Evolutionary conservation across 2,329 filamentous ascomycete genomes (phyloP).

Genomic region (Ascochyta clinopodiicola): DNA sequence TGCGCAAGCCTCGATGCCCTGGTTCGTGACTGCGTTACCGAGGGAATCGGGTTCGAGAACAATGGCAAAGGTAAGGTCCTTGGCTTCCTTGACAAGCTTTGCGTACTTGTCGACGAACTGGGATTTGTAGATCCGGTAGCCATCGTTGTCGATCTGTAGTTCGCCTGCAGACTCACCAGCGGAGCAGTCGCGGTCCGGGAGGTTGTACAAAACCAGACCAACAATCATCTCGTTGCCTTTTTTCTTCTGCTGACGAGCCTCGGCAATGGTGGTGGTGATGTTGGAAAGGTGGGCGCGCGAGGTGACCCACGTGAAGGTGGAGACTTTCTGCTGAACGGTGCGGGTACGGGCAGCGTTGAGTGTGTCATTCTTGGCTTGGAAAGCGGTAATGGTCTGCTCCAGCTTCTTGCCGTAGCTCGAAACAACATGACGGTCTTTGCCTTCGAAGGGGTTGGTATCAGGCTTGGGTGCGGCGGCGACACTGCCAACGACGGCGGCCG

Average conservation of each 20-base stretch:
- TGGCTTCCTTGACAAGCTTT: slow-evolving; percentile 30
- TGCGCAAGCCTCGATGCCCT: slow-evolving; percentile 29
- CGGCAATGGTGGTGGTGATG: slow-evolving; percentile 29
- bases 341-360: slow-evolving; percentile 37
- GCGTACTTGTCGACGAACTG: slow-evolving; percentile 39
- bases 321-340: slow-evolving; percentile 35
- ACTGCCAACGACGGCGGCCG: slow-evolving; percentile 26
- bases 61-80: slow-evolving; percentile 38
- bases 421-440: slow-evolving; percentile 34
- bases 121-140: slow-evolving; percentile 34
- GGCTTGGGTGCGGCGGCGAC: slow-evolving; percentile 25
- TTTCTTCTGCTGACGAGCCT: slow-evolving; percentile 31
- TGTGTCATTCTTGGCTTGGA: slow-evolving; percentile 30
- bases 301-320: slow-evolving; percentile 38
- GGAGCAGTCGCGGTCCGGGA: slow-evolving; percentile 90
- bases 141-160: slow-evolving; percentile 69
- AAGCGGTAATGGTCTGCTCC: slow-evolving; percentile 33
- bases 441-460: slow-evolving; percentile 30
- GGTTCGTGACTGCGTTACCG: slow-evolving; percentile 40
- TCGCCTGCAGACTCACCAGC: slow-evolving; percentile 81
- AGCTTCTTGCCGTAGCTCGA: slow-evolving; percentile 35
- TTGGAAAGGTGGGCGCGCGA: slow-evolving; percentile 26
- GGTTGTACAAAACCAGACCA: slow-evolving; percentile 77
- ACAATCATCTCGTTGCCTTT: slow-evolving; percentile 29
- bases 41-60: slow-evolving; percentile 39